phyloP scores from a whole-genome alignment of 2,329 filamentous ascomycete genomes.

The Pseudocercospora macadamiae region DNA sequence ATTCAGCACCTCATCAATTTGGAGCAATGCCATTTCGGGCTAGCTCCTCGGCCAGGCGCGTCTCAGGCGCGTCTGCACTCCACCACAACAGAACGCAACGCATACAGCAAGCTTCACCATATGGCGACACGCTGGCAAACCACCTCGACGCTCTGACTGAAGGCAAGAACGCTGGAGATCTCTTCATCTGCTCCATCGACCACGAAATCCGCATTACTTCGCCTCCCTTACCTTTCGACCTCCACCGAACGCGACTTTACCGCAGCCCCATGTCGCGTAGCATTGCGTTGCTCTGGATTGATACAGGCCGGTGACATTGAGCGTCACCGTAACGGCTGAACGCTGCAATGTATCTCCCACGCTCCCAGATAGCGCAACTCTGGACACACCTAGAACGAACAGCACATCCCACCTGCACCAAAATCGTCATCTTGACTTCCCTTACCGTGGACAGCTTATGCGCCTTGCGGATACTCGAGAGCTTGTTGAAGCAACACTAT shows the following conservation, averaged over 20 bases:
- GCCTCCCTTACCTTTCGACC: too few species aligned
- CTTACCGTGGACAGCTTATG: slow-evolving; percentile 95
- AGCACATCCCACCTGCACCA: slow-evolving; percentile 86
- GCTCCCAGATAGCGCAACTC: slow-evolving; percentile 83
- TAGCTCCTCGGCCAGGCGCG: slow-evolving; percentile 3
- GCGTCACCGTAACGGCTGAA: too few species aligned
- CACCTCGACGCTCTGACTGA: not conserved
- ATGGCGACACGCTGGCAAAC: not conserved
- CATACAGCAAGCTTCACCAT: not conserved
- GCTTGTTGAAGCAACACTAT: slow-evolving; percentile 94
- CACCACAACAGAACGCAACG: slow-evolving; percentile 11
- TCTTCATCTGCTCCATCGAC: too few species aligned
- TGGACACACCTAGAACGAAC: slow-evolving; percentile 86
- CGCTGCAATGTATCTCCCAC: slow-evolving; percentile 83
- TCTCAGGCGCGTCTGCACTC: slow-evolving; percentile 1
- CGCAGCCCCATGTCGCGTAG: not conserved
- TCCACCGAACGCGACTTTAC: not conserved
- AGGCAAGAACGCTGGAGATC: too few species aligned
- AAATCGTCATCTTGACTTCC: slow-evolving; percentile 87
- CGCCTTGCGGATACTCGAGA: slow-evolving; percentile 89
- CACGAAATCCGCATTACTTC: too few species aligned
- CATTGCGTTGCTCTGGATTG: not conserved
- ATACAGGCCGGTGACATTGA: not conserved
- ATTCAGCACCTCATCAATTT: not conserved
- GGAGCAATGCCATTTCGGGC: not conserved